Percentiles rank a stretch among this genome's conserved stretches.
Conservation (phyloP, 768 basidiomycete genomes). For the Amanita pseudoporphyria region DNA sequence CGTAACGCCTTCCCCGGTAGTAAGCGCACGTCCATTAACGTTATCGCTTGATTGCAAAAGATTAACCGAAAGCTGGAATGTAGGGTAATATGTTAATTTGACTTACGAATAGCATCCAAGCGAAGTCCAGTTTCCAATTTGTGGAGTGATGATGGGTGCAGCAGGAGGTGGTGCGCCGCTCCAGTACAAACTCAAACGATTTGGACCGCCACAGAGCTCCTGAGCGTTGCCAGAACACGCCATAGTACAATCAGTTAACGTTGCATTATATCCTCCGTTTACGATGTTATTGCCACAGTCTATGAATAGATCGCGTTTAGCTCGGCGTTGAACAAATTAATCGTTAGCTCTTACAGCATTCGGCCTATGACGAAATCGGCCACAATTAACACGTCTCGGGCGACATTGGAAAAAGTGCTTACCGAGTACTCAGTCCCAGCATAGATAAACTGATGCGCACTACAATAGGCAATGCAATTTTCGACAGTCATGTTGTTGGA, state of each 20-base stretch:
- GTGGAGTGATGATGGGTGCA: constrained; percentile 38
- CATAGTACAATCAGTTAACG: constrained; percentile 47
- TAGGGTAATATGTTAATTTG: constrained; percentile 18
- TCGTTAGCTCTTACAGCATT: constrained; percentile 40
- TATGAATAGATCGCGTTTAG: constrained; percentile 16
- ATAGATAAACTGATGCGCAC: constrained; percentile 39
- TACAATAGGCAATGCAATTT: constrained; percentile 38
- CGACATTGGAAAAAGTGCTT: background rate
- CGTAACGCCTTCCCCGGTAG: constrained; percentile 23
- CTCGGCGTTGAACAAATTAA: constrained; percentile 1
- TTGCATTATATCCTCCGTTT: constrained; percentile 33
- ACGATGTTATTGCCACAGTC: constrained; percentile 55
- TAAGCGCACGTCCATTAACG: constrained; percentile 32
- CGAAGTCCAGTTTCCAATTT: constrained; percentile 48
- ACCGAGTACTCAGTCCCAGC: constrained; percentile 59
- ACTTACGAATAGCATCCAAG: constrained; percentile 69
- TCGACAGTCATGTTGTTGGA: constrained; percentile 52
- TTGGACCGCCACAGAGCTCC: constrained; percentile 53
- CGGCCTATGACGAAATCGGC: constrained; percentile 14
- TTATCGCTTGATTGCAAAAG: constrained; percentile 29
- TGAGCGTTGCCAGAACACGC: constrained; percentile 48
- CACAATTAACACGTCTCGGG: background rate
- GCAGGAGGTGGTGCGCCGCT: constrained; percentile 49
- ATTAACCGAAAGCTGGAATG: constrained; percentile 14
- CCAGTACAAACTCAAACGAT: constrained; percentile 54